A percentile compares a stretch with the other conserved stretches of the same genome.
Conservation (phyloP, 768 basidiomycete species). For the Hericium alpestre region DNA sequence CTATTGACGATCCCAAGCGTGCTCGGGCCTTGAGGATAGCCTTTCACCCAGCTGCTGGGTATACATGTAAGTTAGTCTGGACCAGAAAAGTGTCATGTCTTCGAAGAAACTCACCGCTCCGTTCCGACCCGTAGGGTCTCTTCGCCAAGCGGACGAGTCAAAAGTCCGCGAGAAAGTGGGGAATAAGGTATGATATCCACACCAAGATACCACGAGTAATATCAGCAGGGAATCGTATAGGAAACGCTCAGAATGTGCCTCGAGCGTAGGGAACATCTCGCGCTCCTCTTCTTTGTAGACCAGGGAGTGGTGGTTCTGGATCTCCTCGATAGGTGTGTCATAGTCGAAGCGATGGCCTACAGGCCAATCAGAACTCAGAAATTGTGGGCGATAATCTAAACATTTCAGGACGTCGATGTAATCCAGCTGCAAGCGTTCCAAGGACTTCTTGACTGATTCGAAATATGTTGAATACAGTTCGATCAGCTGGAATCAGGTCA, state of each 20-base stretch:
- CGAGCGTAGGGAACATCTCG: conserved; percentile 23
- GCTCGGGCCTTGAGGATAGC: not conserved
- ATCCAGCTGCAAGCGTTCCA: not conserved
- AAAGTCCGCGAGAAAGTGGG: conserved; percentile 10
- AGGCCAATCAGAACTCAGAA: not conserved
- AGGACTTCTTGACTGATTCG: not conserved
- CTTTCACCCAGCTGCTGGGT: no score
- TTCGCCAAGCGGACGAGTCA: conserved; percentile 7
- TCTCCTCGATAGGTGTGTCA: not conserved
- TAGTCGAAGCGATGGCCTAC: not conserved
- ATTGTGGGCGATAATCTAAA: not conserved
- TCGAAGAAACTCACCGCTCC: no score
- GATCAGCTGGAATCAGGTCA: not conserved
- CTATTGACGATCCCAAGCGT: conserved; percentile 9
- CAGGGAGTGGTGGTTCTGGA: conserved; percentile 19
- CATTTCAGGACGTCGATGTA: not conserved
- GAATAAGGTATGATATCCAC: conserved; percentile 12
- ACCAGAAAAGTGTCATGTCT: no score
- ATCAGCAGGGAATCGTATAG: not conserved
- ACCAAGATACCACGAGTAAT: not conserved
- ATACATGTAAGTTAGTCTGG: no score
- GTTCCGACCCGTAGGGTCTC: no score
- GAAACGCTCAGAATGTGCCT: not conserved
- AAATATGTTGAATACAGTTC: conserved; percentile 6
- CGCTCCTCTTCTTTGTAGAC: conserved; percentile 31